phyloP scores from a whole-genome alignment of 1,284 basidiomycete genomes.

The Cystobasidiaceae sp. region DNA sequence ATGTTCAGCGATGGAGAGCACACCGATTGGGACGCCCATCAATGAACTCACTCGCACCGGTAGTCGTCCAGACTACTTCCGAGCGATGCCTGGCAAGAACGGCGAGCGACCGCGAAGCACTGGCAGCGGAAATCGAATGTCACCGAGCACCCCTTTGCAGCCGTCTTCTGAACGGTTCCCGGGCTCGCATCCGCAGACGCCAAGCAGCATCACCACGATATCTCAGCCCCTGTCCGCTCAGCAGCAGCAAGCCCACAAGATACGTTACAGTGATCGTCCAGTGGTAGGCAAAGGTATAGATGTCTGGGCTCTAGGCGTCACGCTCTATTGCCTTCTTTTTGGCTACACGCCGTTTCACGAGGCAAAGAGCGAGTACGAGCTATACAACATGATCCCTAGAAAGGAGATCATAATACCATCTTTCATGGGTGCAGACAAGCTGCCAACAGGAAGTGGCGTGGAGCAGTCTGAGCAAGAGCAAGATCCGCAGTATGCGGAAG shows the following conservation, averaged over 20 bases:
- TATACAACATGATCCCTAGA: constrained; percentile 79
- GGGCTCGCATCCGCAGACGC: constrained; percentile 1
- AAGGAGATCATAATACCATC: constrained; percentile 67
- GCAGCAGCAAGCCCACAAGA: constrained; percentile 24
- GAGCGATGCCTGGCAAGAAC: not conserved
- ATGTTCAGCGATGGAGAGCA: constrained; percentile 51
- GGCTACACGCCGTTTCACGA: constrained; percentile 68
- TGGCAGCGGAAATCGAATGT: constrained; percentile 1
- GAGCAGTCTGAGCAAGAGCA: constrained; percentile 40
- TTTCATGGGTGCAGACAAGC: constrained; percentile 67
- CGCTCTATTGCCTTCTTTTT: constrained; percentile 89
- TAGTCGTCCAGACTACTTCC: constrained; percentile 26
- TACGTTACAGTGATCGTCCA: constrained; percentile 51
- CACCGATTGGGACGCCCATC: constrained; percentile 31
- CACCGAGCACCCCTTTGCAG: constrained; percentile 3
- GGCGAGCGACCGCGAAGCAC: constrained; percentile 1
- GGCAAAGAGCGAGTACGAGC: constrained; percentile 63
- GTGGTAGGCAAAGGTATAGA: constrained; percentile 92
- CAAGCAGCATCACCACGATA: constrained; percentile 35
- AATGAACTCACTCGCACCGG: constrained; percentile 24
- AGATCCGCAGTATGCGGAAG: constrained; percentile 51
- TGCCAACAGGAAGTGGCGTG: constrained; percentile 59
- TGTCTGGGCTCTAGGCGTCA: constrained; percentile 99
- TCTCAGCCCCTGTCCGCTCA: constrained; percentile 35
- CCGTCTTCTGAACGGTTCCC: not conserved